These are phyloP conservation scores for Fusarium robinianum DNA, from an alignment of 2,329 filamentous ascomycete genomes.

Conservation along the genomic window DNA sequence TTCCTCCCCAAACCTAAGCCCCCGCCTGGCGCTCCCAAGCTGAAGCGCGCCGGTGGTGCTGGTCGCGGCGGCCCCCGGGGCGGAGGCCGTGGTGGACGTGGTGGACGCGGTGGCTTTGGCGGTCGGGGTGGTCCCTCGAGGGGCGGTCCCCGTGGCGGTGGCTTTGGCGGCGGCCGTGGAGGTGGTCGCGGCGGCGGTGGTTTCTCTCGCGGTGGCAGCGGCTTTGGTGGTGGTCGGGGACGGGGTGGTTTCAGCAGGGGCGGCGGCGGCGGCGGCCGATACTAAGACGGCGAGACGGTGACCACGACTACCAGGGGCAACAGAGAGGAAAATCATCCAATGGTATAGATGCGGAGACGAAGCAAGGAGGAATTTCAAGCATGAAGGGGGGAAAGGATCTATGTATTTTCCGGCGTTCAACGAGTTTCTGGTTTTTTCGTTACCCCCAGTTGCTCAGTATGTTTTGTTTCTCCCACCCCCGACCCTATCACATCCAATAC, in stretches of 20 bases:
- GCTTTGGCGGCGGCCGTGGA: slow-evolving; percentile 42
- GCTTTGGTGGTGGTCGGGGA: slow-evolving; percentile 41
- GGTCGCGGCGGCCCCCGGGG: slow-evolving; percentile 47
- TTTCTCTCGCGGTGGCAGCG: slow-evolving; percentile 37
- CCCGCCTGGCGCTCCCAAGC: slow-evolving; percentile 64
- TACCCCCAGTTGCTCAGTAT: slow-evolving; percentile 33
- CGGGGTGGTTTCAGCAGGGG: slow-evolving; percentile 29
- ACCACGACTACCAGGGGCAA: slow-evolving; percentile 6
- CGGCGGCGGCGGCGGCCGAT: slow-evolving; percentile 33
- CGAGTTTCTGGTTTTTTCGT: slow-evolving; percentile 27
- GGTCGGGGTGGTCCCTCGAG: slow-evolving; percentile 46
- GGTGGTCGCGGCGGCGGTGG: slow-evolving; percentile 38
- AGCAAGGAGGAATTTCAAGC: slow-evolving; percentile 9
- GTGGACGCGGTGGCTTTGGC: slow-evolving; percentile 38
- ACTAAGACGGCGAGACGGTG: slow-evolving; percentile 5
- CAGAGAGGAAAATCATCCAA: slow-evolving; percentile 7
- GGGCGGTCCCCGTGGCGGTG: slow-evolving; percentile 46
- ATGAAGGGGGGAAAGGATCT: slow-evolving; percentile 21
- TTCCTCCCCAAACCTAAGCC: slow-evolving; percentile 95
- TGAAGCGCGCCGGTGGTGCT: slow-evolving; percentile 63
- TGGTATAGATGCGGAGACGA: background rate
- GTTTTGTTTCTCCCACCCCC: slow-evolving; percentile 23
- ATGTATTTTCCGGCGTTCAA: slow-evolving; percentile 34
- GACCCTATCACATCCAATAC: slow-evolving; percentile 29
- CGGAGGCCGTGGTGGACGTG: slow-evolving; percentile 43